These are phyloP conservation scores for Taiwanofungus camphoratus DNA, from an alignment of 1,284 basidiomycete genomes.

Conservation along the genomic window DNA sequence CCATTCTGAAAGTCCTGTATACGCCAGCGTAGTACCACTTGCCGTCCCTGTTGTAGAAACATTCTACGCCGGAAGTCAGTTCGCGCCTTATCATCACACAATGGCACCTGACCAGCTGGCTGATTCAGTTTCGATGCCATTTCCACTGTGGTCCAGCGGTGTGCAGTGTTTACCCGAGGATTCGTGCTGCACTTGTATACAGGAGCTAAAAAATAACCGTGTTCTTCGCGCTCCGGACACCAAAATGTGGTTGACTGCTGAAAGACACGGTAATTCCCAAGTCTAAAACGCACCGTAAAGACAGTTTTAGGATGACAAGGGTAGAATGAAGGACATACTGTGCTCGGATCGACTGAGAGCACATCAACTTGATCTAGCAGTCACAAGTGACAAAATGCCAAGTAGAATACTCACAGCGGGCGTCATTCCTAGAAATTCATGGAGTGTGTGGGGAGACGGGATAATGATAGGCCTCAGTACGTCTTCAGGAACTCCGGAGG, in stretches of 20 bases:
- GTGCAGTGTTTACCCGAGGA: conserved; percentile 64
- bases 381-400: neutral
- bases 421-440: conserved; percentile 62
- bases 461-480: conserved; percentile 61
- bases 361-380: neutral
- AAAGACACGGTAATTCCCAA: conserved; percentile 59
- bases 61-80: conserved; percentile 42
- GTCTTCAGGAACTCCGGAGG: conserved; percentile 53
- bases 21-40: conserved; percentile 79
- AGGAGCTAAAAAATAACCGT: conserved; percentile 68
- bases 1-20: conserved; percentile 59
- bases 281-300: conserved; percentile 32
- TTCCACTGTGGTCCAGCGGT: conserved; percentile 61
- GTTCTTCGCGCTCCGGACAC: conserved; percentile 75
- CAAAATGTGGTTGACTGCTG: conserved; percentile 63
- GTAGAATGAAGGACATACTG: conserved; percentile 38
- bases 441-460: conserved; percentile 53
- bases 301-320: conserved; percentile 2
- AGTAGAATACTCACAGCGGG: conserved; percentile 42
- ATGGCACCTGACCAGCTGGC: conserved; percentile 46
- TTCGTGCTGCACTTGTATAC: conserved; percentile 72
- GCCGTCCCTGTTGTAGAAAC: conserved; percentile 71
- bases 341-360: conserved; percentile 32
- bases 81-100: neutral
- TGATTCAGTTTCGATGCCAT: conserved; percentile 49